These are phyloP conservation scores for Ogataea minuta DNA, from an alignment of 805 yeast species.

Conservation along the genomic window DNA sequence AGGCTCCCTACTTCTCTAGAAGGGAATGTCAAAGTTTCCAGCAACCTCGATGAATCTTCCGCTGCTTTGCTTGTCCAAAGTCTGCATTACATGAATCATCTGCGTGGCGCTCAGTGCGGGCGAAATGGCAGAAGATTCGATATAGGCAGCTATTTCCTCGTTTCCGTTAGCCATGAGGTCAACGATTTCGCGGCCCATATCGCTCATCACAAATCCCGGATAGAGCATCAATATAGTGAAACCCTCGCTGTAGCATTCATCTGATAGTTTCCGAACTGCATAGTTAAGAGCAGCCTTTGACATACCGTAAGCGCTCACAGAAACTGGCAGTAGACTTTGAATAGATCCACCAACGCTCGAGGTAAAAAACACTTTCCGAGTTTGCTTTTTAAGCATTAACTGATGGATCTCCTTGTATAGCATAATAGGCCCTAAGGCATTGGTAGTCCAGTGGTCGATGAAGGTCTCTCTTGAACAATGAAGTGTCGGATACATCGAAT, in stretches of 20 bases:
- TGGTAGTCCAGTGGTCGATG: slow-evolving; percentile 1
- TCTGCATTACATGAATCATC: too few relatives aligned
- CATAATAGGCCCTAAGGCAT: slow-evolving; percentile 7
- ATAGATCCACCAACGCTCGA: slow-evolving; percentile 1
- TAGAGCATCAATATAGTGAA: too few relatives aligned
- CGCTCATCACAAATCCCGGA: too few relatives aligned
- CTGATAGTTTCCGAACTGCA: not conserved
- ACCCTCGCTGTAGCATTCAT: slow-evolving; percentile 16
- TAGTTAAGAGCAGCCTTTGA: not conserved
- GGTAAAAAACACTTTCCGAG: slow-evolving; percentile 1
- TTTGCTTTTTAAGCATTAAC: not conserved
- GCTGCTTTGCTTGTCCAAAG: too few relatives aligned
- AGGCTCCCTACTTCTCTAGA: too few relatives aligned
- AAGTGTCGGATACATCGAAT: not conserved
- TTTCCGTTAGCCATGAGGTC: not conserved
- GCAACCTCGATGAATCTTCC: too few relatives aligned
- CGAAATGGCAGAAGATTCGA: too few relatives aligned
- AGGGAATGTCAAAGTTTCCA: too few relatives aligned
- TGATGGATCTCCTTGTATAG: slow-evolving; percentile 3
- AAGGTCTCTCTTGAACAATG: not conserved
- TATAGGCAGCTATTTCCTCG: too few relatives aligned
- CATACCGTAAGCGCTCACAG: slow-evolving; percentile 2
- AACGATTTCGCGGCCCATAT: not conserved
- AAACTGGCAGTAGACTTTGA: not conserved
- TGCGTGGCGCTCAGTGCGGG: too few relatives aligned